These are phyloP conservation scores for Cladophialophora carrionii DNA, from an alignment of 2,329 filamentous ascomycete genomes.

Conservation along the genomic window DNA sequence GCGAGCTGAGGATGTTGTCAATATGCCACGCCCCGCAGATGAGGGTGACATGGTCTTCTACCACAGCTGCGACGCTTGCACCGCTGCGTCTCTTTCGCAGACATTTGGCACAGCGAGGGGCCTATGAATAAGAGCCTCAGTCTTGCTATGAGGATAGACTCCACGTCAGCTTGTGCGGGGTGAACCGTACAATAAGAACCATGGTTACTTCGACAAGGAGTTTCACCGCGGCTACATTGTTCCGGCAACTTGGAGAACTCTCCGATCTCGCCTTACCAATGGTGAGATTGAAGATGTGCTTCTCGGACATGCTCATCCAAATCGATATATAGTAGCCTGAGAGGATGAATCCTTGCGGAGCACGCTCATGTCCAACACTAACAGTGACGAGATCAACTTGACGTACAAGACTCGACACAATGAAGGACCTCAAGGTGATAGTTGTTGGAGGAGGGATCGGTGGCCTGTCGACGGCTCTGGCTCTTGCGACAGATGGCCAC, in stretches of 20 bases:
- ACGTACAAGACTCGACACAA: not conserved
- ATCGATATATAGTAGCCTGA: not conserved
- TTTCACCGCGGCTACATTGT: constrained; percentile 15
- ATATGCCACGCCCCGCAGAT: not conserved
- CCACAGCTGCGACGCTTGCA: not conserved
- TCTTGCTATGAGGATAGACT: not conserved
- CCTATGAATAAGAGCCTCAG: not conserved
- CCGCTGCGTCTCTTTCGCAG: too few relatives aligned
- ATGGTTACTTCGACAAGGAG: not conserved
- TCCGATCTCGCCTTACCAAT: not conserved
- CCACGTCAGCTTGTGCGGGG: not conserved
- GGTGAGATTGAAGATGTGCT: not conserved
- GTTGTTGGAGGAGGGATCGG: constrained; percentile 37
- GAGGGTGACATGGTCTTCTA: not conserved
- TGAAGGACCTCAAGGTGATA: constrained; percentile 29
- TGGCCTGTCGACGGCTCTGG: constrained; percentile 35
- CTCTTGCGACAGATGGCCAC: constrained; percentile 38
- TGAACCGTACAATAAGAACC: not conserved
- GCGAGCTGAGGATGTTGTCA: too few relatives aligned
- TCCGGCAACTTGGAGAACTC: not conserved
- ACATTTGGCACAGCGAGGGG: not conserved
- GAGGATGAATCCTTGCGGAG: not conserved
- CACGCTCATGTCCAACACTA: not conserved
- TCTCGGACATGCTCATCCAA: not conserved
- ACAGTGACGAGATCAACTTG: not conserved